Evolutionary conservation across 2,329 filamentous ascomycete species (phyloP).

Genomic region (Sclerotinia nivalis): DNA sequence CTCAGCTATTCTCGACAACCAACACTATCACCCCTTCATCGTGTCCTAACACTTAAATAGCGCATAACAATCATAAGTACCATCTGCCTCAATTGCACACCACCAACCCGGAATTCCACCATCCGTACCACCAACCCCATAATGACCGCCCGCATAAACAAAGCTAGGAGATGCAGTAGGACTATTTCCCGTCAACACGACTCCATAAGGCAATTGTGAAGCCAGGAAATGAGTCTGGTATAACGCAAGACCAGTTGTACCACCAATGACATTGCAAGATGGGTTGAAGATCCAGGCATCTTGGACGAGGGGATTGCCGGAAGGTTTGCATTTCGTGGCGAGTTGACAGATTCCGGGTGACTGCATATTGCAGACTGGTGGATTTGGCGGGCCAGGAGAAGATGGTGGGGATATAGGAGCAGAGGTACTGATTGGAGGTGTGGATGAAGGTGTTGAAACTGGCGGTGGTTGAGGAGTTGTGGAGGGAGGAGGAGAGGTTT

Average conservation of each 20-base stretch:
- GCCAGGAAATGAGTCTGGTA: conserved; percentile 5
- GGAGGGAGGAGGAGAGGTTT: background rate
- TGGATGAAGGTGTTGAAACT: background rate
- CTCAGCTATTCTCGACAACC: background rate
- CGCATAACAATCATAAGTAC: conserved; percentile 21
- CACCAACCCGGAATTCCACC: conserved; percentile 24
- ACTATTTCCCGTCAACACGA: conserved; percentile 16
- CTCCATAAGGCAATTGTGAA: conserved; percentile 20
- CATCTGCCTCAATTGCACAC: conserved; percentile 21
- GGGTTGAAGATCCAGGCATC: conserved; percentile 22
- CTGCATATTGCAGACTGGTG: conserved; percentile 15
- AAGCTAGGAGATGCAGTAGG: conserved; percentile 22
- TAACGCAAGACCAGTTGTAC: conserved; percentile 19
- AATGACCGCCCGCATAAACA: conserved; percentile 19
- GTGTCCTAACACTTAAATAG: conserved; percentile 17
- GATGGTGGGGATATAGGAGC: background rate
- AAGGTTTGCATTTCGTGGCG: conserved; percentile 6
- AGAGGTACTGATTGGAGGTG: conserved; percentile 5
- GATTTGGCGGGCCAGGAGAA: conserved; percentile 18
- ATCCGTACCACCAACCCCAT: conserved; percentile 22
- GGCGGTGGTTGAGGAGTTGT: conserved; percentile 13
- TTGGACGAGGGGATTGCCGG: conserved; percentile 4
- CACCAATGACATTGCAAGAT: conserved; percentile 22
- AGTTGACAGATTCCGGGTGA: conserved; percentile 21
- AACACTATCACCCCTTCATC: background rate